phyloP scores from a whole-genome alignment of 768 basidiomycete genomes.

The Lentinula detonsa region DNA sequence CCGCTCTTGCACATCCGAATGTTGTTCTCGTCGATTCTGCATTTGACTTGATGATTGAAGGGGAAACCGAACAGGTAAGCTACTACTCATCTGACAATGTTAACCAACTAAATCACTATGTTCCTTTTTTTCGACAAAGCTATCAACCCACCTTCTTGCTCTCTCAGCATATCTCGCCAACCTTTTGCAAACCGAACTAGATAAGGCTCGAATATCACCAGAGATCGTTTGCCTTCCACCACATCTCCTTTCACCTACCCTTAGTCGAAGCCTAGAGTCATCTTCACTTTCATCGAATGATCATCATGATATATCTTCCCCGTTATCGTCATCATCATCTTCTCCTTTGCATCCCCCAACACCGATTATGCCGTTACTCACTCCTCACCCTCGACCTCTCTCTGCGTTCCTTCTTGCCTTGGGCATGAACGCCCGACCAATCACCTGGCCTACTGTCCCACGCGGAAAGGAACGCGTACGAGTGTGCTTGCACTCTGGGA shows the following conservation, averaged over 20 bases:
- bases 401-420: slow-evolving; percentile 54
- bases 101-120: neutral
- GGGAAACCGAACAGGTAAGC: slow-evolving; percentile 55
- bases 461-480: slow-evolving; percentile 80
- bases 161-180: slow-evolving; percentile 33
- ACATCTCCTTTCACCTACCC: slow-evolving; percentile 20
- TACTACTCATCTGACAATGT: neutral
- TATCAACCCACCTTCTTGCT: slow-evolving; percentile 12
- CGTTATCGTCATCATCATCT: slow-evolving; percentile 23
- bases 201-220: slow-evolving; percentile 23
- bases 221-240: slow-evolving; percentile 31
- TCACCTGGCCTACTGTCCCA: slow-evolving; percentile 87
- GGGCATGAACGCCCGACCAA: slow-evolving; percentile 66
- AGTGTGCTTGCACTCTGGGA: slow-evolving; percentile 83
- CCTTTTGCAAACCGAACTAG: slow-evolving; percentile 34
- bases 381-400: slow-evolving; percentile 67
- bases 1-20: slow-evolving; percentile 71
- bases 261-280: slow-evolving; percentile 14
- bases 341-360: slow-evolving; percentile 33
- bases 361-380: slow-evolving; percentile 85
- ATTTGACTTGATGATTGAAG: slow-evolving; percentile 71
- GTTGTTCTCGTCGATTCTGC: slow-evolving; percentile 72
- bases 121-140: neutral
- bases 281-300: neutral
- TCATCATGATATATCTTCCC: slow-evolving; percentile 19